Evolutionary conservation across 2,329 filamentous ascomycete genomes (phyloP).

Genomic region (Colletotrichum theobromicola): DNA sequence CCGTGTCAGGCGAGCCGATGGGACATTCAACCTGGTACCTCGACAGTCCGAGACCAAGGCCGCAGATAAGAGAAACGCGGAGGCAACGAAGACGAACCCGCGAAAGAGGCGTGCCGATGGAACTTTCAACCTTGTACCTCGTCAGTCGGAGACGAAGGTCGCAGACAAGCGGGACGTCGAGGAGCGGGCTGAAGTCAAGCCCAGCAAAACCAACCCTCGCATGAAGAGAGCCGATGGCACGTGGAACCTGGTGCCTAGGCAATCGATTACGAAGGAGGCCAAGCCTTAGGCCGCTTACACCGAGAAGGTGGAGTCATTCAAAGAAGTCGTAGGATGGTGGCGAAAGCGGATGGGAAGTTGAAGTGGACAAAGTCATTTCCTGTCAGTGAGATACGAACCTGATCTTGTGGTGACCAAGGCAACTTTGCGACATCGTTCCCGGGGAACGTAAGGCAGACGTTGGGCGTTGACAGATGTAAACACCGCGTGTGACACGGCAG

Average conservation of each 20-base stretch:
- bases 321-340: not conserved
- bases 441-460: not conserved
- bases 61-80: not conserved
- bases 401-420: not conserved
- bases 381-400: not conserved
- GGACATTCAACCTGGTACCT: not conserved
- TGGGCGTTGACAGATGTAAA: not conserved
- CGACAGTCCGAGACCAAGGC: not conserved
- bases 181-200: not conserved
- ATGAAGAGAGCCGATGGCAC: not conserved
- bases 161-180: not conserved
- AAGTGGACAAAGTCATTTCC: not conserved
- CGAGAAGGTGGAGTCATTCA: not conserved
- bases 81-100: not conserved
- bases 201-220: not conserved
- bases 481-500: not conserved
- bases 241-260: not conserved
- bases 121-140: not conserved
- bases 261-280: not conserved
- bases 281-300: not conserved
- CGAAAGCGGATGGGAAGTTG: not conserved
- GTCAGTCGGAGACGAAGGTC: rapidly evolving
- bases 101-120: not conserved
- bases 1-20: not conserved
- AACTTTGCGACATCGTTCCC: not conserved